Evolutionary conservation across 805 yeast species (phyloP).

Genomic region (Starmerella apis): DNA sequence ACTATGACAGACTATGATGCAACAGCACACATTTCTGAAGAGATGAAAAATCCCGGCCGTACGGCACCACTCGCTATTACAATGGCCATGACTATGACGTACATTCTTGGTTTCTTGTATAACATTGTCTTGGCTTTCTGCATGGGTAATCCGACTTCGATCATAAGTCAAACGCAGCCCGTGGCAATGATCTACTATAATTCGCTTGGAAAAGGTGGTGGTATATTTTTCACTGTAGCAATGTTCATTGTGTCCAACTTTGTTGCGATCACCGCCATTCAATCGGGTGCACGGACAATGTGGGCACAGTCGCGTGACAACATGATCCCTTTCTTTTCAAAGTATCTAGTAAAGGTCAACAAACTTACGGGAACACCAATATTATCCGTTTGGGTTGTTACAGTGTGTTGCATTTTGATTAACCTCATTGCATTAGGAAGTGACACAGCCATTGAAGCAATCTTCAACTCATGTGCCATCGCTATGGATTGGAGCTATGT

Average conservation of each 20-base stretch:
- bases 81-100: constrained; percentile 34
- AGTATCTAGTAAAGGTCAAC: constrained; percentile 39
- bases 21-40: constrained; percentile 64
- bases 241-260: constrained; percentile 52
- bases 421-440: constrained; percentile 54
- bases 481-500: constrained; percentile 58
- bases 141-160: constrained; percentile 25
- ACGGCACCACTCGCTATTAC: constrained; percentile 52
- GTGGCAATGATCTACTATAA: constrained; percentile 56
- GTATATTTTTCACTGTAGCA: constrained; percentile 50
- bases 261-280: constrained; percentile 52
- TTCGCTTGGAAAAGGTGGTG: constrained; percentile 54
- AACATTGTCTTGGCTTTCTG: constrained; percentile 30
- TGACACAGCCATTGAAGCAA: constrained; percentile 50
- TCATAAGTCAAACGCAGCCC: constrained; percentile 35
- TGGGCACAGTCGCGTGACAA: constrained; percentile 72
- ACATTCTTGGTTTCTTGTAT: constrained; percentile 28
- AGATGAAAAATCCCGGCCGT: constrained; percentile 45
- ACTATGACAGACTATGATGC: constrained; percentile 68
- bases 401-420: constrained; percentile 41
- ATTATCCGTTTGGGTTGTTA: constrained; percentile 46
- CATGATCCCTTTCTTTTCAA: constrained; percentile 43
- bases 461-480: constrained; percentile 62
- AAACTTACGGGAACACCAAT: constrained; percentile 49
- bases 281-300: constrained; percentile 57